Percentiles rank a stretch among this genome's conserved stretches.
These are phyloP conservation scores for Ustulina deusta DNA, from an alignment of 2,329 filamentous ascomycete genomes.

Conservation along the genomic window DNA sequence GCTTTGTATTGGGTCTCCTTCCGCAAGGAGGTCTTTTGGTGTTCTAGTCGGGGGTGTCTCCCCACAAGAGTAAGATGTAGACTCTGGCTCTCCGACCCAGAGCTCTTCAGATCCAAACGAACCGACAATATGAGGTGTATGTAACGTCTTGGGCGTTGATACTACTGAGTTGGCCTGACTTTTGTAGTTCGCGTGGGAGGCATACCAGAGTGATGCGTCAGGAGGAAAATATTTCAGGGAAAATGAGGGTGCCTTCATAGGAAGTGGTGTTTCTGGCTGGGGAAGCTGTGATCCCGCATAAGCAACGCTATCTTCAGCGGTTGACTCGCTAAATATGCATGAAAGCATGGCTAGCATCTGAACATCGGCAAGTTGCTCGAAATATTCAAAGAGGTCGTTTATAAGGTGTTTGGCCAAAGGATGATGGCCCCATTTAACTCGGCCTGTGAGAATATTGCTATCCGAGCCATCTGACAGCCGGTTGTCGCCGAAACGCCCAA, in stretches of 20 bases:
- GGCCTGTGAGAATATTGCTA: conserved; percentile 60
- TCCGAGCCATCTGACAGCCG: conserved; percentile 35
- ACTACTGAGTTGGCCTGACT: conserved; percentile 66
- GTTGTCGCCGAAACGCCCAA: conserved; percentile 56
- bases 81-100: conserved; percentile 66
- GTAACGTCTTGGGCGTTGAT: conserved; percentile 68
- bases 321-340: conserved; percentile 74
- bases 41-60: conserved; percentile 69
- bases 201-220: conserved; percentile 64
- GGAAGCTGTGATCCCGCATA: conserved; percentile 68
- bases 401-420: conserved; percentile 73
- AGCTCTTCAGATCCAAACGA: conserved; percentile 69
- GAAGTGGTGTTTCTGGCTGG: conserved; percentile 71
- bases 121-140: conserved; percentile 67
- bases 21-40: conserved; percentile 59
- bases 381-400: conserved; percentile 71
- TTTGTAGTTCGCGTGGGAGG: conserved; percentile 58
- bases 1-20: conserved; percentile 63
- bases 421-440: conserved; percentile 76
- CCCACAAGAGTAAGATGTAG: conserved; percentile 70
- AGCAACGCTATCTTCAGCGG: conserved; percentile 65
- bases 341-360: conserved; percentile 80
- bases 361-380: conserved; percentile 70
- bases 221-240: conserved; percentile 75
- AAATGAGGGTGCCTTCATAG: conserved; percentile 74